These are phyloP conservation scores for Aspergillus ruber DNA, from an alignment of 2,329 filamentous ascomycete genomes.

Conservation along the genomic window DNA sequence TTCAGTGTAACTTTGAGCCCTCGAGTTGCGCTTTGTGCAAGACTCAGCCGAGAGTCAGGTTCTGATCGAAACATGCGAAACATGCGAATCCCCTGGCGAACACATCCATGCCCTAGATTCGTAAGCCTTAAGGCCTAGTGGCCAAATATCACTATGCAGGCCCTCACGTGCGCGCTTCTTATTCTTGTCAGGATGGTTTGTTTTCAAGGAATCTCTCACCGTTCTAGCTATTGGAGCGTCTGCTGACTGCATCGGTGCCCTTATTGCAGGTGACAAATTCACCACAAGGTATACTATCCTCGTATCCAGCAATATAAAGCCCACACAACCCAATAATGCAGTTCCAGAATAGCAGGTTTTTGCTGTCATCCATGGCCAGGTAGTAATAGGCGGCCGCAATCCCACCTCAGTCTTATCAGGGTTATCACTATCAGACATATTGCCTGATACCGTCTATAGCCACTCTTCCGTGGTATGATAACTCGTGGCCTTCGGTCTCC, in stretches of 20 bases:
- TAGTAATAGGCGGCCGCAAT: not conserved
- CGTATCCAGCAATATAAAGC: not conserved
- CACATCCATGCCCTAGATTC: too few species aligned
- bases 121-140: too few species aligned
- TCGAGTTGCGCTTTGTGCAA: too few species aligned
- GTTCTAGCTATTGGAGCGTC: too few species aligned
- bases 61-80: too few species aligned
- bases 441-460: not conserved
- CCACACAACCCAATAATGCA: not conserved
- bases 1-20: not conserved
- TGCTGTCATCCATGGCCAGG: not conserved
- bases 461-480: not conserved
- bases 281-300: not conserved
- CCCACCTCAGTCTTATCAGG: not conserved
- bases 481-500: not conserved
- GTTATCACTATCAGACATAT: not conserved
- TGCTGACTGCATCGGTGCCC: too few species aligned
- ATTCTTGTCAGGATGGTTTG: too few species aligned
- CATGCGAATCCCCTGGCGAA: too few species aligned
- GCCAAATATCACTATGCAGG: too few species aligned
- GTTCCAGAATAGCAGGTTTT: not conserved
- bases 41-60: too few species aligned
- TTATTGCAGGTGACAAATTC: not conserved
- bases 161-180: too few species aligned
- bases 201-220: too few species aligned